These are phyloP conservation scores for Chalaropsis thielavioides DNA, from an alignment of 2,329 filamentous ascomycete species.

Conservation along the genomic window DNA sequence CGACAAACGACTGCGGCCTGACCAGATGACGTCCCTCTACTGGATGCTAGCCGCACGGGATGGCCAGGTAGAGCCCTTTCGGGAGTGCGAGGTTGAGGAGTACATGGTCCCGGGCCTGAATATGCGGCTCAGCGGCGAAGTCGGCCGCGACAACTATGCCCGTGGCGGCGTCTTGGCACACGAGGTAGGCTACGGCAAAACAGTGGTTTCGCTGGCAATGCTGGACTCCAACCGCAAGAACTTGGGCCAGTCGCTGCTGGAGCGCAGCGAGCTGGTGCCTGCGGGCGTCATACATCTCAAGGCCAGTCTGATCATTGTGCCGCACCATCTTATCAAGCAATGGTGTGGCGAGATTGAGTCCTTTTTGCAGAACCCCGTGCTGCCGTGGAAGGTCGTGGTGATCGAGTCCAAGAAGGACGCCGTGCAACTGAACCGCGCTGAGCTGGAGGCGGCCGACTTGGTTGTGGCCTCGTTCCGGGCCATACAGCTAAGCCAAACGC, in stretches of 20 bases:
- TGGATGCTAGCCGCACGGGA: slow-evolving; percentile 22
- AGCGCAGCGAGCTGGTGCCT: slow-evolving; percentile 14
- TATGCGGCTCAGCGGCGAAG: slow-evolving; percentile 25
- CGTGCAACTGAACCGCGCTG: slow-evolving; percentile 1
- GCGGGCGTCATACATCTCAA: slow-evolving; percentile 20
- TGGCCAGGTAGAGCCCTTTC: slow-evolving; percentile 14
- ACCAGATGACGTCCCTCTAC: slow-evolving; percentile 20
- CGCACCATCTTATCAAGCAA: slow-evolving; percentile 28
- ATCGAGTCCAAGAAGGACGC: slow-evolving; percentile 19
- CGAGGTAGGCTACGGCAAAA: slow-evolving; percentile 33
- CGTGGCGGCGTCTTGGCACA: slow-evolving; percentile 31
- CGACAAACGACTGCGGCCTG: slow-evolving; percentile 18
- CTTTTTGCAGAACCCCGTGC: slow-evolving; percentile 22
- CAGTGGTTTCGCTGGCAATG: slow-evolving; percentile 28
- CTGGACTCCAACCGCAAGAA: slow-evolving; percentile 23
- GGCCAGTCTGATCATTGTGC: slow-evolving; percentile 29
- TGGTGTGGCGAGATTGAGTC: slow-evolving; percentile 26
- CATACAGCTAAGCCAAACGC: slow-evolving; percentile 9
- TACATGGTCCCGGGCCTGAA: slow-evolving; percentile 24
- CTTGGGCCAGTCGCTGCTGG: slow-evolving; percentile 19
- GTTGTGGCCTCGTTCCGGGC: slow-evolving; percentile 25
- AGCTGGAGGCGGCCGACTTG: slow-evolving; percentile 25
- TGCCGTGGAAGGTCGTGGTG: slow-evolving; percentile 20
- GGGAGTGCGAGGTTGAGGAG: slow-evolving; percentile 29
- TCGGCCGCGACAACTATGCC: slow-evolving; percentile 21